Evolutionary conservation across 2,329 filamentous ascomycete species (phyloP).

Genomic region (Penicillium sp.): DNA sequence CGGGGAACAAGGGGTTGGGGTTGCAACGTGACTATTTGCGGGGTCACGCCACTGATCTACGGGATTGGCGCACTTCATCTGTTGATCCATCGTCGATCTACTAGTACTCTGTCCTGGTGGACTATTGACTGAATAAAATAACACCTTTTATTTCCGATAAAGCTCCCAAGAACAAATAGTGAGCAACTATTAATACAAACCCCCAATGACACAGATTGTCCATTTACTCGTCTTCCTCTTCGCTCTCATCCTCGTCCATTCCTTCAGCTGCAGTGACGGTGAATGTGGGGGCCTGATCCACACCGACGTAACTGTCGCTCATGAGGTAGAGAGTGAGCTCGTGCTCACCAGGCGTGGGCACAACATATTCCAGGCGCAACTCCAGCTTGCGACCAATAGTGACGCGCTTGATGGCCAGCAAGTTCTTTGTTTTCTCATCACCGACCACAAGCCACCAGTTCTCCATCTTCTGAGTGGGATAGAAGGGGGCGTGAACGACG

Average conservation of each 20-base stretch:
- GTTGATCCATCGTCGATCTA: background rate
- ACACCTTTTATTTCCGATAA: slow-evolving; percentile 15
- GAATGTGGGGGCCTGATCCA: slow-evolving; percentile 93
- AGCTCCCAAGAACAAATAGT: slow-evolving; percentile 1
- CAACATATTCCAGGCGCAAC: slow-evolving; percentile 81
- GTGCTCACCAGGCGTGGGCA: slow-evolving; percentile 82
- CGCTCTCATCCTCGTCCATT: slow-evolving; percentile 91
- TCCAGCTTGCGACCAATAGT: slow-evolving; percentile 79
- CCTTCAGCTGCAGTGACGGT: slow-evolving; percentile 82
- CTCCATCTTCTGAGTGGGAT: slow-evolving; percentile 86
- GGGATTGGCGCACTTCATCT: background rate
- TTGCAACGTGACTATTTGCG: slow-evolving; percentile 18
- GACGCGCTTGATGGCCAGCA: slow-evolving; percentile 92
- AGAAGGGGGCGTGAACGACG: slow-evolving; percentile 92
- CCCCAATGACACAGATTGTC: slow-evolving; percentile 3
- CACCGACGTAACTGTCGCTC: slow-evolving; percentile 94
- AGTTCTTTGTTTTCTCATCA: slow-evolving; percentile 81
- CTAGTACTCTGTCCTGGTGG: background rate
- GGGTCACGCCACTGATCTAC: slow-evolving; percentile 9
- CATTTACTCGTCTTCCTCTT: slow-evolving; percentile 66
- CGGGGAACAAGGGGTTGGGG: background rate
- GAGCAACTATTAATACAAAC: slow-evolving; percentile 3
- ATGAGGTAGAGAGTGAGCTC: slow-evolving; percentile 90
- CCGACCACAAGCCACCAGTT: slow-evolving; percentile 99
- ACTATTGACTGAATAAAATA: slow-evolving; percentile 2